A percentile compares a stretch with the other conserved stretches of the same genome.
phyloP scores from a whole-genome alignment of 1,139 yeast species.

The Scheffersomyces lignicola region DNA sequence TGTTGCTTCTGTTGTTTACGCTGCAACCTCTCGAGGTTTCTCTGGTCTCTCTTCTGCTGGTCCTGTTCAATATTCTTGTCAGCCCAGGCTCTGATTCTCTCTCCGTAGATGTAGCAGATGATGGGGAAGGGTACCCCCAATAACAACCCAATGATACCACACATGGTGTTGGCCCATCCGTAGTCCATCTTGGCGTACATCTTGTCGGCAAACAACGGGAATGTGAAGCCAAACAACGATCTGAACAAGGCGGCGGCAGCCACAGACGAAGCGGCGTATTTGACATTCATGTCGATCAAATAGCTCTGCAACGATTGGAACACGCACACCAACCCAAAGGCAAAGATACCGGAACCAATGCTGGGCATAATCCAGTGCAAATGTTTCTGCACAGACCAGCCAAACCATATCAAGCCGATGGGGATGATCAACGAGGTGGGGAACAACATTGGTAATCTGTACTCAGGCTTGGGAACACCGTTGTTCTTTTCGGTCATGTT shows the following conservation, averaged over 20 bases:
- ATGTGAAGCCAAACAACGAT: conserved; percentile 42
- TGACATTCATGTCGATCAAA: conserved; percentile 46
- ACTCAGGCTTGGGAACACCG: conserved; percentile 45
- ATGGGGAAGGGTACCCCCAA: conserved; percentile 48
- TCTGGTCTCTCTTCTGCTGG: conserved; percentile 34
- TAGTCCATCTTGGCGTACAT: conserved; percentile 42
- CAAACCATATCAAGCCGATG: conserved; percentile 45
- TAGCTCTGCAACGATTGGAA: conserved; percentile 46
- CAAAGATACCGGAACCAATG: conserved; percentile 44
- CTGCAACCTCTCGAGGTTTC: conserved; percentile 29
- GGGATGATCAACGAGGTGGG: conserved; percentile 39
- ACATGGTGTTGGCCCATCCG: conserved; percentile 50
- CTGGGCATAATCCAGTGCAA: conserved; percentile 51
- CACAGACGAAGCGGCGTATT: conserved; percentile 45
- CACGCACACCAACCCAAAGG: conserved; percentile 45
- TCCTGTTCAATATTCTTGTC: conserved; percentile 33
- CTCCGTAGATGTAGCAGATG: conserved; percentile 43
- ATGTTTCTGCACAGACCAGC: conserved; percentile 44
- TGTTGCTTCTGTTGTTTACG: conserved; percentile 7
- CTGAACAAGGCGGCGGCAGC: conserved; percentile 51
- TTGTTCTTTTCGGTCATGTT: conserved; percentile 28
- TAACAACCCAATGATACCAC: conserved; percentile 38
- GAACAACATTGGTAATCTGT: conserved; percentile 41
- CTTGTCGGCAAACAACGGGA: conserved; percentile 42
- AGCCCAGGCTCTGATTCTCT: conserved; percentile 36